phyloP scores from a whole-genome alignment of 2,329 filamentous ascomycete genomes.

The Colletotrichum euphorbiae region DNA sequence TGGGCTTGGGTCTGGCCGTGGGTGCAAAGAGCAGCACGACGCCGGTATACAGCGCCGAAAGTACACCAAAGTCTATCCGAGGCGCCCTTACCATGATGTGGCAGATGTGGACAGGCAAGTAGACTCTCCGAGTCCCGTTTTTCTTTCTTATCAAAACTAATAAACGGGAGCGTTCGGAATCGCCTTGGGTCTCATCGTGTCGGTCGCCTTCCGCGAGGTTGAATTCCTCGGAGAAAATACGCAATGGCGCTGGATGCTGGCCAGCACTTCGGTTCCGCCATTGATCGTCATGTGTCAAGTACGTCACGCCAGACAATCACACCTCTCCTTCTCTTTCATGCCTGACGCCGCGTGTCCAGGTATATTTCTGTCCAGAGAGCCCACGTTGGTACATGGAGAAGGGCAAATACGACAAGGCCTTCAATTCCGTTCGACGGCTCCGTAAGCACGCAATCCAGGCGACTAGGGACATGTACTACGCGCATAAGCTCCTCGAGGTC shows the following conservation, averaged over 20 bases:
- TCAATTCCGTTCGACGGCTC: constrained; percentile 56
- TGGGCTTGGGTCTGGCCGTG: constrained; percentile 52
- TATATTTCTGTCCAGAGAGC: constrained; percentile 67
- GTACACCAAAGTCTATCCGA: constrained; percentile 52
- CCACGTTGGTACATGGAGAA: constrained; percentile 67
- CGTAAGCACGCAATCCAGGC: constrained; percentile 62
- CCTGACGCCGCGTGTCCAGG: constrained; percentile 29
- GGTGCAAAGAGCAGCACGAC: constrained; percentile 52
- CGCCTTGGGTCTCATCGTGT: constrained; percentile 53
- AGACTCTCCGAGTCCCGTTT: too few relatives aligned
- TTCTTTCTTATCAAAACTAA: constrained; percentile 37
- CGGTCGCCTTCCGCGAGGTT: constrained; percentile 46
- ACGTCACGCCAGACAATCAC: too few relatives aligned
- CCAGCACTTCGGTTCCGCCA: constrained; percentile 65
- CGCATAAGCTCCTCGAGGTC: constrained; percentile 53
- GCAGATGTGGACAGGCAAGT: constrained; percentile 41
- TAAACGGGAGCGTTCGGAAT: constrained; percentile 51
- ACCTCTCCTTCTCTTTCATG: background rate
- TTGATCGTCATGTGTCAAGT: constrained; percentile 60
- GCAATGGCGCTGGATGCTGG: constrained; percentile 55
- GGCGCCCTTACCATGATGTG: constrained; percentile 55
- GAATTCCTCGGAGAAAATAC: constrained; percentile 50
- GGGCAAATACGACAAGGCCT: constrained; percentile 57
- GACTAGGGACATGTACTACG: constrained; percentile 63
- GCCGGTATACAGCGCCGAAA: constrained; percentile 51